A percentile compares a stretch with the other conserved stretches of the same genome.
Evolutionary conservation across 108 stramenopile genomes (phyloP).

Genomic region (Nannochloropsis oceanica): DNA sequence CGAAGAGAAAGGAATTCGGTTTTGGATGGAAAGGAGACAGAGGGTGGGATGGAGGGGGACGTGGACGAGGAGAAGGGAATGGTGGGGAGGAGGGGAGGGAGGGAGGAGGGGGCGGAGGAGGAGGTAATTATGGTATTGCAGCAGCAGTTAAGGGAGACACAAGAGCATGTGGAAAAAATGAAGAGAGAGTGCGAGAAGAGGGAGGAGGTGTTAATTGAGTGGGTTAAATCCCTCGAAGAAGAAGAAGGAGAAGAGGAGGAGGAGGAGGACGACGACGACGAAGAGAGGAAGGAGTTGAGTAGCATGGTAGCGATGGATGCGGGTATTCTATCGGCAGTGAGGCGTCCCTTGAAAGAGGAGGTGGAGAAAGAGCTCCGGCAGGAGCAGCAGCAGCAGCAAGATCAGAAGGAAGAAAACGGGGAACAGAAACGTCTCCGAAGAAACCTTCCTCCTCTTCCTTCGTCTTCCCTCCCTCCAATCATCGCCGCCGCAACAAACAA

Average conservation of each 20-base stretch:
- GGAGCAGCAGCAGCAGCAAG: background rate
- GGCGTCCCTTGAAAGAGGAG: background rate
- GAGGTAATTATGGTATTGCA: background rate
- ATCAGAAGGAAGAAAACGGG: background rate
- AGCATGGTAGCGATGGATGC: background rate
- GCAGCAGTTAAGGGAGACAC: background rate
- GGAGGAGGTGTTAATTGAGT: background rate
- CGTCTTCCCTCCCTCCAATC: too few species aligned
- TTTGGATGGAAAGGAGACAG: too few species aligned
- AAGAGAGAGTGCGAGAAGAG: background rate
- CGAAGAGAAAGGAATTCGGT: too few species aligned
- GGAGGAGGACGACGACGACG: background rate
- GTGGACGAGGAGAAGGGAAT: background rate
- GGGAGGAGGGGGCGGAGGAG: background rate
- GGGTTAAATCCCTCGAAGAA: background rate
- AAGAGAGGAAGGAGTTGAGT: background rate
- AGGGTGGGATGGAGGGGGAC: background rate
- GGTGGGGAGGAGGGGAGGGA: background rate
- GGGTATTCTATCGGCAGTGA: background rate
- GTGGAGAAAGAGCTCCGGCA: background rate
- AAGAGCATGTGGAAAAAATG: background rate
- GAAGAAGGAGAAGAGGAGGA: background rate
- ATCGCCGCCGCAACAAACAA: background rate
- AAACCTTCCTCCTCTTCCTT: background rate
- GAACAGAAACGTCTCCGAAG: background rate